Evolutionary conservation across 805 yeast species (phyloP).

Genomic region (Metschnikowia lunata): DNA sequence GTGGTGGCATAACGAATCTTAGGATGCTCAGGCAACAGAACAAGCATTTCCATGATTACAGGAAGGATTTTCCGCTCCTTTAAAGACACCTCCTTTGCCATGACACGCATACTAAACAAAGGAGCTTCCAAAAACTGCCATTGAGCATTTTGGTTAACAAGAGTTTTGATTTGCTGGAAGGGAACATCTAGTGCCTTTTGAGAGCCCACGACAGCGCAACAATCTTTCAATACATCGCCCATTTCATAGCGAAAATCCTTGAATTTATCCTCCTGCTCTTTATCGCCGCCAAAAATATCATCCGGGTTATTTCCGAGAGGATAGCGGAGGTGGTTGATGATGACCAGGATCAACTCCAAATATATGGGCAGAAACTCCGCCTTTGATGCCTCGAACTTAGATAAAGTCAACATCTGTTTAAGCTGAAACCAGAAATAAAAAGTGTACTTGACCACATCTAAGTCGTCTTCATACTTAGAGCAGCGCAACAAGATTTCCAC

Average conservation of each 20-base stretch:
- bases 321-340: constrained; percentile 68
- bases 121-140: constrained; percentile 95
- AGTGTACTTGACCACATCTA: constrained; percentile 85
- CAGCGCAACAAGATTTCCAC: constrained; percentile 70
- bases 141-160: constrained; percentile 30
- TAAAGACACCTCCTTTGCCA: constrained; percentile 85
- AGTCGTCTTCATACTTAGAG: constrained; percentile 70
- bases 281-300: constrained; percentile 58
- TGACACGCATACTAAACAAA: constrained; percentile 80
- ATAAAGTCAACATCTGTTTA: constrained; percentile 64
- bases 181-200: constrained; percentile 67
- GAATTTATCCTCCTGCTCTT: constrained; percentile 87
- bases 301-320: constrained; percentile 43
- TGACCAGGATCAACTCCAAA: constrained; percentile 52
- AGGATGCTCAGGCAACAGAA: constrained; percentile 75
- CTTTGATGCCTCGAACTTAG: constrained; percentile 52
- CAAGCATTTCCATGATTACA: constrained; percentile 62
- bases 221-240: constrained; percentile 96
- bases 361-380: constrained; percentile 51
- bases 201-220: constrained; percentile 88
- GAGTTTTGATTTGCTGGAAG: constrained; percentile 50
- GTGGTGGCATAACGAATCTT: constrained; percentile 91
- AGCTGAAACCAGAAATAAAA: constrained; percentile 89
- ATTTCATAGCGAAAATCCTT: constrained; percentile 91
- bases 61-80: constrained; percentile 68